phyloP scores from a whole-genome alignment of 2,329 filamentous ascomycete genomes.

The Colletotrichum zoysiae region DNA sequence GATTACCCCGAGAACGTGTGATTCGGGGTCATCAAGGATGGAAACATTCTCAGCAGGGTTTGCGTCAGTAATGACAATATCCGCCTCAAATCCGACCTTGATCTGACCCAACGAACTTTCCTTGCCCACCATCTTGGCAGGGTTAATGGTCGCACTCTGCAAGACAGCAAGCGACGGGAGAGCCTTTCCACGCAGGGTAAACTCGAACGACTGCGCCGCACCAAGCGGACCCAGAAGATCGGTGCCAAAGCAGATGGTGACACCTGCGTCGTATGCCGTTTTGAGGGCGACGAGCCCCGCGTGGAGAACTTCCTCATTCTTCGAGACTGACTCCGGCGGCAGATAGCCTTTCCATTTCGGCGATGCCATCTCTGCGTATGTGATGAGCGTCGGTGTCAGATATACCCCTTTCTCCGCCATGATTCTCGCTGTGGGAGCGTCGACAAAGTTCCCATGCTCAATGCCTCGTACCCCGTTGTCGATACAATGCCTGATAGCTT shows the following conservation, averaged over 20 bases:
- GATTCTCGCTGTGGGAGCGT: slow-evolving; percentile 58
- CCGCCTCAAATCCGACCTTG: slow-evolving; percentile 63
- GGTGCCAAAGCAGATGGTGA: slow-evolving; percentile 68
- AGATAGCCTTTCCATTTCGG: slow-evolving; percentile 59
- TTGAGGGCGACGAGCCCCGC: slow-evolving; percentile 60
- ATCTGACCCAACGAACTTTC: slow-evolving; percentile 63
- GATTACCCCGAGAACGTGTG: slow-evolving; percentile 61
- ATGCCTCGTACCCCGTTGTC: slow-evolving; percentile 68
- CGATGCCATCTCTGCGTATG: slow-evolving; percentile 63
- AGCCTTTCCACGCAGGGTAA: slow-evolving; percentile 46
- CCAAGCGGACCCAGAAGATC: slow-evolving; percentile 51
- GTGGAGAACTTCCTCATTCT: slow-evolving; percentile 64
- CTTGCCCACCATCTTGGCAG: slow-evolving; percentile 61
- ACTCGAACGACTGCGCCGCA: slow-evolving; percentile 51
- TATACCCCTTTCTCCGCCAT: slow-evolving; percentile 64
- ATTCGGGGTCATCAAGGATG: slow-evolving; percentile 61
- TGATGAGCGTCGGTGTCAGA: slow-evolving; percentile 67
- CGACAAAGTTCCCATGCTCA: slow-evolving; percentile 60
- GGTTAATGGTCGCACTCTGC: slow-evolving; percentile 57
- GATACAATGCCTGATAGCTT: slow-evolving; percentile 66
- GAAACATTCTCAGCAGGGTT: slow-evolving; percentile 68
- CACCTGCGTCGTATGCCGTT: slow-evolving; percentile 64
- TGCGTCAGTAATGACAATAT: slow-evolving; percentile 63
- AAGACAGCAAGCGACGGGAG: slow-evolving; percentile 46
- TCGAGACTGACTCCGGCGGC: slow-evolving; percentile 58